Base-by-base conservation (phyloP, 192 early-diverging fungal species). In the Phlyctochytrium planicorne region DNA sequence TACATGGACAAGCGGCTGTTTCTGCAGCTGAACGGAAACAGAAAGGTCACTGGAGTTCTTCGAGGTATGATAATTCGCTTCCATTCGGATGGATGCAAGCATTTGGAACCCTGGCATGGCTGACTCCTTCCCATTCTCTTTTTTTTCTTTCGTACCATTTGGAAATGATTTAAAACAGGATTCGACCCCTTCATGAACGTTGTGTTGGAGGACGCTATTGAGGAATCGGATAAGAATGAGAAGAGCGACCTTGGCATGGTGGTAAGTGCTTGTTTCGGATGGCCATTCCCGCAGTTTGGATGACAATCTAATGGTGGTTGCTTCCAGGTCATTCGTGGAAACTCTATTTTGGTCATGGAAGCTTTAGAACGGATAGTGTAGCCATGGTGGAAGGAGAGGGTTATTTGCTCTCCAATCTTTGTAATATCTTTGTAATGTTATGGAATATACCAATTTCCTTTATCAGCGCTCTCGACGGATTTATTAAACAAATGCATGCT, bases 111-210 rank as follows among this genome's bases (percentile, higher is more conserved):
- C 2, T 14, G 2, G 52, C 30, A 36, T 36, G 25, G 14, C 24
- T 69, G 67, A 20, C 30, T 75, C 0, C 23, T 16, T 17, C 2
- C n/a, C 6, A 27, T n/a, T n/a, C n/a, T n/a, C n/a, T n/a, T n/a
- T n/a, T n/a, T n/a, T n/a, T n/a, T 53, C 47, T 30, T 16, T 25
- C 20, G 53, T 20, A 47, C 12, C 2, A 50, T 29, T 23, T 24
- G 35, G 50, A 59, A 33, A 20, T 12, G 29, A 17, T 12, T 2
- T 16, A 50, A 34, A 24, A 17, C 60, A 84, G 85, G 97, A n/a
- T 99, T 88, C 72, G 97, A 99, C 72, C 90, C 97, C 23, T 99
- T 98, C 81, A 96, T 99, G 97, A 99, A 99, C 82, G 72, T 99
- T 67, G 94, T 98, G 34, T 76, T 99, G 67, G 96, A 94, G 63